phyloP scores from a whole-genome alignment of 2,329 filamentous ascomycete species.

The Tolypocladium sp. region DNA sequence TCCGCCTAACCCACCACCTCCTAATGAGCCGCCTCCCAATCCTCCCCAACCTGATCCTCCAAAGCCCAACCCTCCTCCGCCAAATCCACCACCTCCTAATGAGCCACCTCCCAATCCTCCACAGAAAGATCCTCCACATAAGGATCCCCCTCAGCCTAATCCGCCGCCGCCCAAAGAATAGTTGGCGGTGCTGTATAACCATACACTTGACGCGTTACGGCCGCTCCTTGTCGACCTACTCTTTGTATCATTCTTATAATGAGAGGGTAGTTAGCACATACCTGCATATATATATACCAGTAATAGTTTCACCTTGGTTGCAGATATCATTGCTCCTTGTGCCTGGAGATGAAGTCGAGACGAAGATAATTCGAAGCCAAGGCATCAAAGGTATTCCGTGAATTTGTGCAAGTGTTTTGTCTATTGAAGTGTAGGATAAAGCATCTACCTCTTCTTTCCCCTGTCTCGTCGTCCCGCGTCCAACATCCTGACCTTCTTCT shows the following conservation, averaged over 20 bases:
- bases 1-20: neutral
- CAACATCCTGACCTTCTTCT: conserved; percentile 55
- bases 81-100: neutral
- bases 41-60: neutral
- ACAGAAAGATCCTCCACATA: neutral
- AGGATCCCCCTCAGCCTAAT: neutral
- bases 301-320: neutral
- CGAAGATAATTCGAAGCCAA: too few species aligned
- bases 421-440: neutral
- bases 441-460: conserved; percentile 28
- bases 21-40: neutral
- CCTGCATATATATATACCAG: neutral
- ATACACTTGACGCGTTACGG: neutral
- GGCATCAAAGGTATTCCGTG: neutral
- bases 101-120: neutral
- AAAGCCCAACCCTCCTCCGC: neutral
- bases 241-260: neutral
- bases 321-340: neutral
- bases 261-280: neutral
- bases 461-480: conserved; percentile 36
- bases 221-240: neutral
- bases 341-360: neutral
- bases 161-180: neutral
- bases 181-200: neutral
- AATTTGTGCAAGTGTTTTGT: neutral